A percentile compares a stretch with the other conserved stretches of the same genome.
These are phyloP conservation scores for Harringtonia lauricola DNA, from an alignment of 2,329 filamentous ascomycete species.

Conservation along the genomic window DNA sequence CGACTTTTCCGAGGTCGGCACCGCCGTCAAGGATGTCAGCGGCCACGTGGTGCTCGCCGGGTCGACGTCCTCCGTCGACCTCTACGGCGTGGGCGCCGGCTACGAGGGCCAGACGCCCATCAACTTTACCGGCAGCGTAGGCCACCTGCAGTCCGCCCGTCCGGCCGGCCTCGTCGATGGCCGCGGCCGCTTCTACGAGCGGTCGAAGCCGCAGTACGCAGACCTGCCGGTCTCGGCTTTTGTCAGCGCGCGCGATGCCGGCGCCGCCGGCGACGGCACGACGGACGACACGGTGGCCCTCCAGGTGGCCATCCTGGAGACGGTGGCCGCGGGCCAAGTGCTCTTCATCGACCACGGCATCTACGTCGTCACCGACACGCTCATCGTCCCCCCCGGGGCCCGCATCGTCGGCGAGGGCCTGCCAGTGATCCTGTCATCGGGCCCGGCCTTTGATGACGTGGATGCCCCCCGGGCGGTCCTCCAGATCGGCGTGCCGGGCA, in stretches of 20 bases:
- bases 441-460: slow-evolving; percentile 44
- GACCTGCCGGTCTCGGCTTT: slow-evolving; percentile 45
- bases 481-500: slow-evolving; percentile 50
- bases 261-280: slow-evolving; percentile 59
- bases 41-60: slow-evolving; percentile 35
- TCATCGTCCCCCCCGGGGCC: slow-evolving; percentile 32
- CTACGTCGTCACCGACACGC: slow-evolving; percentile 47
- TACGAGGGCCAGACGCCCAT: slow-evolving; percentile 33
- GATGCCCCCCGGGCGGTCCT: slow-evolving; percentile 53
- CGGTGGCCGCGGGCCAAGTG: slow-evolving; percentile 39
- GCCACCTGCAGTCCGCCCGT: slow-evolving; percentile 18
- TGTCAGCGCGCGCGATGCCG: slow-evolving; percentile 54
- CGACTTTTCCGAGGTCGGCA: slow-evolving; percentile 24
- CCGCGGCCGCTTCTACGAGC: slow-evolving; percentile 42
- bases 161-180: slow-evolving; percentile 41
- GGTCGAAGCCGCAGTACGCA: slow-evolving; percentile 67
- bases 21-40: slow-evolving; percentile 33
- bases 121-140: slow-evolving; percentile 25
- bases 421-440: slow-evolving; percentile 40
- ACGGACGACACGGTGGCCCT: slow-evolving; percentile 65
- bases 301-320: slow-evolving; percentile 40
- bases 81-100: slow-evolving; percentile 41
- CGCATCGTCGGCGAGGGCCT: slow-evolving; percentile 50
- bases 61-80: slow-evolving; percentile 22
- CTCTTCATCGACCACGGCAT: slow-evolving; percentile 51